These are phyloP conservation scores for Lindgomyces ingoldianus DNA, from an alignment of 495 filamentous ascomycete genomes.

Conservation along the genomic window DNA sequence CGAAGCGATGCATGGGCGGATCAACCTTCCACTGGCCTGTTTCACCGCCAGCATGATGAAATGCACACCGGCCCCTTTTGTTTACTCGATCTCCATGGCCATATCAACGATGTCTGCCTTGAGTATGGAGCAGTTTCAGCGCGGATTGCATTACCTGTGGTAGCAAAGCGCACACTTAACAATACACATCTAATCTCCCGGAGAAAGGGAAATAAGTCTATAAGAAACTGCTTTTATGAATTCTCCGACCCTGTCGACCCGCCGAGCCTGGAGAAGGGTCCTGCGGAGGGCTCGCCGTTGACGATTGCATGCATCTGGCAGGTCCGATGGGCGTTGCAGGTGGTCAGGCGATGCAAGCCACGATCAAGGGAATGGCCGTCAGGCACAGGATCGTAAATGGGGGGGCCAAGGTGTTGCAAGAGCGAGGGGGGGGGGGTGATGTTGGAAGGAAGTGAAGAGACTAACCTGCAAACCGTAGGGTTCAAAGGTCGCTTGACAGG, in stretches of 20 bases:
- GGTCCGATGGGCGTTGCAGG: conserved; percentile 17
- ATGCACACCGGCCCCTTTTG: conserved; percentile 9
- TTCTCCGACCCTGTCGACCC: conserved; percentile 18
- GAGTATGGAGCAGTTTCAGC: conserved; percentile 1
- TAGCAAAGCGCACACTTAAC: conserved; percentile 2
- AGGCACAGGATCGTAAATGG: conserved; percentile 23
- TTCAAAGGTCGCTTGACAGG: conserved; percentile 17
- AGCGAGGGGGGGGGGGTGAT: not conserved
- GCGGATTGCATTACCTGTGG: conserved; percentile 15
- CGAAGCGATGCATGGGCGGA: not conserved
- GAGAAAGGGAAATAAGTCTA: conserved; percentile 31
- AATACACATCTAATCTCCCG: conserved; percentile 20
- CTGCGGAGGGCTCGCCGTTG: conserved; percentile 24
- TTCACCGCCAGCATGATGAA: conserved; percentile 22
- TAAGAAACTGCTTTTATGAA: conserved; percentile 18
- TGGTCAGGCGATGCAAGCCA: conserved; percentile 36
- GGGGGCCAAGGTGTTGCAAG: conserved; percentile 8
- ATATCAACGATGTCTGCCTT: not conserved
- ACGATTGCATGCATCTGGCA: not conserved
- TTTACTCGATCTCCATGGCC: conserved; percentile 1
- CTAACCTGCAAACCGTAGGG: conserved; percentile 7
- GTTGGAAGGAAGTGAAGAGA: conserved; percentile 14
- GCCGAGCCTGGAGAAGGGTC: conserved; percentile 7
- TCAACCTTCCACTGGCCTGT: conserved; percentile 5
- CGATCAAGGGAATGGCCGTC: conserved; percentile 17